Conservation (phyloP, 805 yeast genomes). For the Yamadazyma insecticola region DNA sequence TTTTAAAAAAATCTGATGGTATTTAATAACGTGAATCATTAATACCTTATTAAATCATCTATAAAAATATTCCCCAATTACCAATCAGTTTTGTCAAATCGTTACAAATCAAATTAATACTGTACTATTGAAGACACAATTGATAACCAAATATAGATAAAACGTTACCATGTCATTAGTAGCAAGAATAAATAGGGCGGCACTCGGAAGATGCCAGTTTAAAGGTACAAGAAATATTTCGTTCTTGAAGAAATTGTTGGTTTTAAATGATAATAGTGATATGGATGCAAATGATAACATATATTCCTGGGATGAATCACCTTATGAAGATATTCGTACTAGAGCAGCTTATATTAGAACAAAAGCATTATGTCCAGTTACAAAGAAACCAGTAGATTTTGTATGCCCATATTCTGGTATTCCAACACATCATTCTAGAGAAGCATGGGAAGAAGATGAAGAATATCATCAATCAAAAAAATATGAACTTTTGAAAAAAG, state of each 20-base stretch:
- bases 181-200: no score
- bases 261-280: slow-evolving; percentile 26
- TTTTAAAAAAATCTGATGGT: no score
- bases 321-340: slow-evolving; percentile 79
- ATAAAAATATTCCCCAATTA: no score
- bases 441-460: slow-evolving; percentile 82
- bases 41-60: no score
- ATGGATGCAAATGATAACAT: slow-evolving; percentile 23
- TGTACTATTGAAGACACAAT: no score
- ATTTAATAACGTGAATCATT: no score
- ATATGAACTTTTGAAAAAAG: slow-evolving; percentile 76
- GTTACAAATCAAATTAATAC: no score
- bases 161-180: no score
- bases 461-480: slow-evolving; percentile 64
- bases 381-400: slow-evolving; percentile 70
- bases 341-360: slow-evolving; percentile 90
- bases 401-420: slow-evolving; percentile 94
- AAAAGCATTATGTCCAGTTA: slow-evolving; percentile 86
- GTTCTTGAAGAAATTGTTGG: slow-evolving; percentile 34
- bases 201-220: no score
- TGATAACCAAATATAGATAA: no score
- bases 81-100: no score
- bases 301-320: slow-evolving; percentile 84
- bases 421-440: slow-evolving; percentile 89
- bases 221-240: slow-evolving; percentile 25